These are phyloP conservation scores for Clonostachys rosea DNA, from an alignment of 2,329 filamentous ascomycete species.

Conservation along the genomic window DNA sequence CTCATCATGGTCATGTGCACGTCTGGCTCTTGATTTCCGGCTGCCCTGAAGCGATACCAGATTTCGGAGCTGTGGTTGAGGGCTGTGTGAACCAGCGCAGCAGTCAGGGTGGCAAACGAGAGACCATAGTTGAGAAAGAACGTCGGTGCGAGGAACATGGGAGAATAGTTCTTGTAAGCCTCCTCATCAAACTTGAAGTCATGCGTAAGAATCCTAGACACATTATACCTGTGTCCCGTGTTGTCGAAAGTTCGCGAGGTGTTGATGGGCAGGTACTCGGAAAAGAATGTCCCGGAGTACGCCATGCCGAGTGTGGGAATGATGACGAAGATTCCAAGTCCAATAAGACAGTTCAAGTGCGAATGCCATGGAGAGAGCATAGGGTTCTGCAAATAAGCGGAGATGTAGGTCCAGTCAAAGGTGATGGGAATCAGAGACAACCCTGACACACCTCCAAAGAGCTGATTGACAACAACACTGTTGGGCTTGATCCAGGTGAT, in stretches of 20 bases:
- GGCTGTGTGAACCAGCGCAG: conserved; percentile 44
- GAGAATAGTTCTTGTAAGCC: conserved; percentile 54
- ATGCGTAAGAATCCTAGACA: conserved; percentile 45
- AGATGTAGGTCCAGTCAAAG: conserved; percentile 61
- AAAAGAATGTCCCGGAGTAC: conserved; percentile 42
- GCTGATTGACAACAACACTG: conserved; percentile 57
- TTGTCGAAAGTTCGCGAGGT: conserved; percentile 55
- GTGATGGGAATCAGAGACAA: conserved; percentile 60
- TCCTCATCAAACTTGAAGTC: conserved; percentile 47
- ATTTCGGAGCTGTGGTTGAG: conserved; percentile 50
- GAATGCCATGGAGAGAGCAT: conserved; percentile 57
- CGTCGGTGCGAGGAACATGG: conserved; percentile 47
- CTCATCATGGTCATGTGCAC: conserved; percentile 51
- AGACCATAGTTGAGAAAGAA: conserved; percentile 52
- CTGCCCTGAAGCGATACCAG: conserved; percentile 18
- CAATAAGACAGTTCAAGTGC: conserved; percentile 51
- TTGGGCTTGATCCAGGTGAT: conserved; percentile 59
- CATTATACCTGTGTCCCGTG: conserved; percentile 50
- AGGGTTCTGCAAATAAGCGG: conserved; percentile 51
- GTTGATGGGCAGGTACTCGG: conserved; percentile 51
- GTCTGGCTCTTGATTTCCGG: conserved; percentile 36
- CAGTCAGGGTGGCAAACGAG: conserved; percentile 49
- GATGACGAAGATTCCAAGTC: conserved; percentile 46
- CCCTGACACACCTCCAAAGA: conserved; percentile 59
- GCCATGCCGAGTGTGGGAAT: conserved; percentile 47